Percentiles rank a stretch among this genome's conserved stretches.
Conservation (phyloP, 1,284 basidiomycete species). For the Ustilago lituana region DNA sequence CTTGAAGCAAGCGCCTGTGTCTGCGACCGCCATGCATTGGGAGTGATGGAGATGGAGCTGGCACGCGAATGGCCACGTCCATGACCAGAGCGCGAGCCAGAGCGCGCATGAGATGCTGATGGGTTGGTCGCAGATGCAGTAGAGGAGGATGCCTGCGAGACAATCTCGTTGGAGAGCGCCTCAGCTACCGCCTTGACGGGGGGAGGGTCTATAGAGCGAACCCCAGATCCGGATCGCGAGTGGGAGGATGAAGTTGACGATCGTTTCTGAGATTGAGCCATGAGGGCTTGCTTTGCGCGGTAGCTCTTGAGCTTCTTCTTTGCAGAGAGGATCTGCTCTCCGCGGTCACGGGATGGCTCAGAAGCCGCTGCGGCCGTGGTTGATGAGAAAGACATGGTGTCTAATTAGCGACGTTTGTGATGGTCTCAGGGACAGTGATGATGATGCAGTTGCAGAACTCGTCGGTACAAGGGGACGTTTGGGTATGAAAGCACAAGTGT, state of each 20-base stretch:
- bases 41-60: conserved; percentile 55
- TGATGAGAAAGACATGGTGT: conserved; percentile 8
- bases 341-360: conserved; percentile 31
- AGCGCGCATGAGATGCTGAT: conserved; percentile 15
- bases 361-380: conserved; percentile 8
- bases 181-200: conserved; percentile 13
- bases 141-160: conserved; percentile 34
- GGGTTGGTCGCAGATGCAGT: conserved; percentile 4
- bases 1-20: conserved; percentile 13
- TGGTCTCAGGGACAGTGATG: too few relatives aligned
- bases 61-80: conserved; percentile 53
- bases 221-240: conserved; percentile 22
- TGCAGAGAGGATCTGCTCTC: conserved; percentile 56
- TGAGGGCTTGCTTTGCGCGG: conserved; percentile 59
- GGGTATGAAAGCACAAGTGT: neutral
- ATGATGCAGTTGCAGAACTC: too few relatives aligned
- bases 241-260: conserved; percentile 28
- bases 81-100: conserved; percentile 48
- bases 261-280: conserved; percentile 50
- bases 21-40: conserved; percentile 33
- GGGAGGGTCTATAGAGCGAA: conserved; percentile 15
- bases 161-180: conserved; percentile 32
- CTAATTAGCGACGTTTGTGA: too few relatives aligned
- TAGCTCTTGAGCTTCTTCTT: conserved; percentile 64
- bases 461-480: too few relatives aligned